Conservation (phyloP, 768 basidiomycete species). For the Kwoniella mangroviensis region DNA sequence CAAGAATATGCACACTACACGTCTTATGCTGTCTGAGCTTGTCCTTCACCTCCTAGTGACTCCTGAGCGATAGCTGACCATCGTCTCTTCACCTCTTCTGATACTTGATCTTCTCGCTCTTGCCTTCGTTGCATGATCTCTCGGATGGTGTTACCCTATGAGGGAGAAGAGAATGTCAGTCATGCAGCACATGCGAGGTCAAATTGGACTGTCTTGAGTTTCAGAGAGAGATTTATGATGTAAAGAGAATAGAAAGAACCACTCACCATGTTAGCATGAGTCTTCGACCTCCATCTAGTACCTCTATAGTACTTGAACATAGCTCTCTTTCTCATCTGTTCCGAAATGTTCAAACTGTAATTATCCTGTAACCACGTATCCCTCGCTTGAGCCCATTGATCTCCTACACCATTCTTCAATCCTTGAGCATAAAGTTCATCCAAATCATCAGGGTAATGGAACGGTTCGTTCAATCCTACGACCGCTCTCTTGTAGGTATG, state of each 20-base stretch:
- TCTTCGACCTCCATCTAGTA: constrained; percentile 46
- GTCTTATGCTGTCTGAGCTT: constrained; percentile 6
- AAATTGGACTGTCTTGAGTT: no score
- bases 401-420: constrained; percentile 60
- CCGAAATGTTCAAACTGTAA: constrained; percentile 62
- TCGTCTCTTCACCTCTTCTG: constrained; percentile 25
- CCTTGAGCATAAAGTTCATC: constrained; percentile 75
- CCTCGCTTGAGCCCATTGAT: constrained; percentile 25
- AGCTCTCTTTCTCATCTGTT: constrained; percentile 55
- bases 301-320: constrained; percentile 55
- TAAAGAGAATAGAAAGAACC: background rate
- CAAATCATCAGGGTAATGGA: constrained; percentile 83
- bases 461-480: constrained; percentile 87
- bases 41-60: constrained; percentile 4
- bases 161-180: background rate
- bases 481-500: constrained; percentile 85
- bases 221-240: no score
- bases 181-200: background rate
- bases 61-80: constrained; percentile 17
- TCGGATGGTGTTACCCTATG: constrained; percentile 62
- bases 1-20: background rate
- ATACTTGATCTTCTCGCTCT: constrained; percentile 48
- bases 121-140: constrained; percentile 63
- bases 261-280: constrained; percentile 57
- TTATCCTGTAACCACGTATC: constrained; percentile 66